A percentile compares a stretch with the other conserved stretches of the same genome.
These are phyloP conservation scores for Cyclotella distinguenda DNA, from an alignment of 108 stramenopile genomes.

Conservation along the genomic window DNA sequence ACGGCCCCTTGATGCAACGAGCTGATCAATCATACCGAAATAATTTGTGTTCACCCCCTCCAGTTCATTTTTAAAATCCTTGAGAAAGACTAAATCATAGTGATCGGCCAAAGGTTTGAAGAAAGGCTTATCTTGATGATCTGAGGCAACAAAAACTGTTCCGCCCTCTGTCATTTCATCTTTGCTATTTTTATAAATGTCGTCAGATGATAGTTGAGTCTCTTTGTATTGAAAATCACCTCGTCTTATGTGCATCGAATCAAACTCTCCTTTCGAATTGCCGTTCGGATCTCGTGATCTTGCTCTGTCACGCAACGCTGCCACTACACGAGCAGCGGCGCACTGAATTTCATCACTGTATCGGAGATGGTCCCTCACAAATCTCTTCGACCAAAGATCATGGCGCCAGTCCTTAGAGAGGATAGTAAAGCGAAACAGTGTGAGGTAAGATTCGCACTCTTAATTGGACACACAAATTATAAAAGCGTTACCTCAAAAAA, in stretches of 20 bases:
- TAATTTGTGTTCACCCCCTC: constrained; percentile 53
- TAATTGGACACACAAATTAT: neutral
- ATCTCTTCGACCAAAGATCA: constrained; percentile 84
- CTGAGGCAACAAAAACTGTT: constrained; percentile 84
- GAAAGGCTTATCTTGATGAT: constrained; percentile 60
- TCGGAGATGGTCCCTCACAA: constrained; percentile 81
- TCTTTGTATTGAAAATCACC: constrained; percentile 82
- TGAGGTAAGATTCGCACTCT: too few relatives aligned
- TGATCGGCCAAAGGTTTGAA: constrained; percentile 48
- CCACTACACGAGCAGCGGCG: constrained; percentile 83
- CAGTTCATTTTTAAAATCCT: constrained; percentile 47
- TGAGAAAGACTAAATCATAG: constrained; percentile 45
- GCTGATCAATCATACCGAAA: constrained; percentile 73
- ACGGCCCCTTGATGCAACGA: constrained; percentile 76
- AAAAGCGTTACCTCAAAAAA: constrained; percentile 61
- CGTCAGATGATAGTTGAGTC: constrained; percentile 56
- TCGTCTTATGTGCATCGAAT: constrained; percentile 77
- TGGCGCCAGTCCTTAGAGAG: constrained; percentile 54
- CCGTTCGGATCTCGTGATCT: constrained; percentile 21
- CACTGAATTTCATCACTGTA: constrained; percentile 91
- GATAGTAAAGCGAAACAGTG: neutral
- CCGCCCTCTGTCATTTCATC: constrained; percentile 51
- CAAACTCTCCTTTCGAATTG: constrained; percentile 50
- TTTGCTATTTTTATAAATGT: constrained; percentile 54
- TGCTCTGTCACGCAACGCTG: constrained; percentile 59